Percentiles rank a stretch among this genome's conserved stretches.
These are phyloP conservation scores for Silene noctiflora DNA, from an alignment of 179 eudicot genomes.

Conservation along the genomic window DNA sequence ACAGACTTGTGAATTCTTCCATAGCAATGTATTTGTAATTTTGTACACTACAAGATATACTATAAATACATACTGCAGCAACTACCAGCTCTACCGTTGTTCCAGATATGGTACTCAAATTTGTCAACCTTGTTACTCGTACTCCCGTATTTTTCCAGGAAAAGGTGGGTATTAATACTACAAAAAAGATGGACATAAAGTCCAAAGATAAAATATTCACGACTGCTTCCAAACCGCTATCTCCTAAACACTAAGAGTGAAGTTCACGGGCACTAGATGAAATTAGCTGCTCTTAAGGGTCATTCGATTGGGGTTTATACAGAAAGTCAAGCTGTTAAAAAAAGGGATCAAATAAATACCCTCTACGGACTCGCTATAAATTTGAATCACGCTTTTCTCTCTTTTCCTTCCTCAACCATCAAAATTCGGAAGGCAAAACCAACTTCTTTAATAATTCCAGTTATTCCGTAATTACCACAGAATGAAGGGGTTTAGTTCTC, in stretches of 20 bases:
- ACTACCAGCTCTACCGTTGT: not conserved
- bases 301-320: no score
- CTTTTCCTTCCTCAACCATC: not conserved
- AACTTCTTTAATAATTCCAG: not conserved
- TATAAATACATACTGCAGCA: not conserved
- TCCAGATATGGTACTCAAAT: not conserved
- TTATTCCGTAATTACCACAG: not conserved
- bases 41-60: not conserved
- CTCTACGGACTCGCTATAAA: no score
- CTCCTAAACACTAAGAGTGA: no score
- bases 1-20: no score
- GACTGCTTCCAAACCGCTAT: no score
- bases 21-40: not conserved
- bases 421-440: not conserved
- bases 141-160: no score
- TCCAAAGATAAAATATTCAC: no score
- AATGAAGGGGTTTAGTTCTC: not conserved
- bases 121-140: not conserved
- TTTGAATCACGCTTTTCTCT: no score
- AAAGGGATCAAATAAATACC: not conserved
- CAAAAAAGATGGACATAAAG: no score
- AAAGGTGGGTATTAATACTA: no score
- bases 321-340: not conserved
- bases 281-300: no score
- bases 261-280: no score